A percentile compares a stretch with the other conserved stretches of the same genome.
Evolutionary conservation across 129 eudicot species (phyloP).

Genomic region (Lonicera japonica): DNA sequence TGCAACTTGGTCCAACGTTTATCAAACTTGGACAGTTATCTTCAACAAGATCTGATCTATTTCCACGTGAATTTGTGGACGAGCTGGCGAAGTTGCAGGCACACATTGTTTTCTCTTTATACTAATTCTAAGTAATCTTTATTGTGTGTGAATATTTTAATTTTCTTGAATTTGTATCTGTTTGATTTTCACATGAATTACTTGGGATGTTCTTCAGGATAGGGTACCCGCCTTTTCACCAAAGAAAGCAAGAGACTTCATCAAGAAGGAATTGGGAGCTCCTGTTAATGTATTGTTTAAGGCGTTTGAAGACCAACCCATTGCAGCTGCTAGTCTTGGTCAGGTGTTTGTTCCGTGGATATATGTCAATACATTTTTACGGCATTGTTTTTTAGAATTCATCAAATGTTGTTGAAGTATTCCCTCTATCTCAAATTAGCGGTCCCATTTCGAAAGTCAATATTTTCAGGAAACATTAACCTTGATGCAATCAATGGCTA

Average conservation of each 20-base stretch:
- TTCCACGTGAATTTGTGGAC: constrained; percentile 87
- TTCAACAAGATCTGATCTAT: constrained; percentile 95
- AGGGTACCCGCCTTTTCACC: constrained; percentile 94
- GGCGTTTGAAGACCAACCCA: constrained; percentile 91
- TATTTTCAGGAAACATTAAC: too few species aligned
- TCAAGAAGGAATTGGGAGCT: constrained; percentile 83
- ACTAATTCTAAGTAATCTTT: too few species aligned
- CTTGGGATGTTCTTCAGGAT: constrained; percentile 51
- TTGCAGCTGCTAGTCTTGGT: constrained; percentile 99
- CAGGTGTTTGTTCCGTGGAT: constrained; percentile 50
- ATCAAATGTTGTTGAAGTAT: too few species aligned
- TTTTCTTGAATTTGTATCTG: background rate
- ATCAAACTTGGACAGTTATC: constrained; percentile 87
- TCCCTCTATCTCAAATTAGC: too few species aligned
- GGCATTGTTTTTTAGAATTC: too few species aligned
- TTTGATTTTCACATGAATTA: background rate
- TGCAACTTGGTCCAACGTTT: constrained; percentile 97
- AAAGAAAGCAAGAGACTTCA: constrained; percentile 54
- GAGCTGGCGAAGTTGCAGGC: constrained; percentile 98
- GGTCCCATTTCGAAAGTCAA: too few species aligned
- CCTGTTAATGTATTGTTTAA: constrained; percentile 62
- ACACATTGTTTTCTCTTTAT: constrained; percentile 7
- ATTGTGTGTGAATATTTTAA: too few species aligned
- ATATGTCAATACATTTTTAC: too few species aligned
- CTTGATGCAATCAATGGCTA: too few species aligned